These are phyloP conservation scores for Solanum chilense DNA, from an alignment of 257 asterid genomes.

Conservation along the genomic window DNA sequence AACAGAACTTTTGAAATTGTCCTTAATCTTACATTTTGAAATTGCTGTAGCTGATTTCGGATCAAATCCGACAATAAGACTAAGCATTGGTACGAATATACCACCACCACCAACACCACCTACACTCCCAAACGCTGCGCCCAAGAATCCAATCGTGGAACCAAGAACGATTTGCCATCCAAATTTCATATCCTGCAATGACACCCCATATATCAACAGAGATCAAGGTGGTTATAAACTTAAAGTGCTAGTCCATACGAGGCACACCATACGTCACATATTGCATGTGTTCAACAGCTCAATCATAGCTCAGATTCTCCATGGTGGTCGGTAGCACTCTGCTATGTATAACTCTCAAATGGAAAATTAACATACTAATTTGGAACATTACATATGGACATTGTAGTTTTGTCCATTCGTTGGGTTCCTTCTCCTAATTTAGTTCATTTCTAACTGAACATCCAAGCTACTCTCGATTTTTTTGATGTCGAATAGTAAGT, in stretches of 20 bases:
- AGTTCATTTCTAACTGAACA: background rate
- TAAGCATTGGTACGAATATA: constrained; percentile 93
- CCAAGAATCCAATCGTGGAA: constrained; percentile 77
- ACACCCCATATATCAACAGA: background rate
- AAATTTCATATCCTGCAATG: constrained; percentile 62
- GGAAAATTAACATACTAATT: background rate
- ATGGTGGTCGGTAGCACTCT: background rate
- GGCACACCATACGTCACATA: background rate
- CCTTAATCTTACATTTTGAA: constrained; percentile 67
- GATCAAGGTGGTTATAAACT: background rate
- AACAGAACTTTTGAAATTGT: background rate
- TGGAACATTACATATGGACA: background rate
- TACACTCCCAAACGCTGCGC: constrained; percentile 96
- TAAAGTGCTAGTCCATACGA: background rate
- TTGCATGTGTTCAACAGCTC: background rate
- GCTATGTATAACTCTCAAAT: background rate
- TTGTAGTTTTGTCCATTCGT: background rate
- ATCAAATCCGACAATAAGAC: constrained; percentile 77
- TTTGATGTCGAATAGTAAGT: background rate
- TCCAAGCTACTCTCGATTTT: background rate
- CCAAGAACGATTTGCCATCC: constrained; percentile 69
- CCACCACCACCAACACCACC: constrained; percentile 99
- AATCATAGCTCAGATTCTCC: background rate
- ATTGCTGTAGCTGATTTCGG: constrained; percentile 92
- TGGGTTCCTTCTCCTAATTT: background rate